Evolutionary conservation across 208 protist genomes (phyloP), one percentile per base, ranked within the genome.

Genomic region (Leishmania braziliensis): DNA sequence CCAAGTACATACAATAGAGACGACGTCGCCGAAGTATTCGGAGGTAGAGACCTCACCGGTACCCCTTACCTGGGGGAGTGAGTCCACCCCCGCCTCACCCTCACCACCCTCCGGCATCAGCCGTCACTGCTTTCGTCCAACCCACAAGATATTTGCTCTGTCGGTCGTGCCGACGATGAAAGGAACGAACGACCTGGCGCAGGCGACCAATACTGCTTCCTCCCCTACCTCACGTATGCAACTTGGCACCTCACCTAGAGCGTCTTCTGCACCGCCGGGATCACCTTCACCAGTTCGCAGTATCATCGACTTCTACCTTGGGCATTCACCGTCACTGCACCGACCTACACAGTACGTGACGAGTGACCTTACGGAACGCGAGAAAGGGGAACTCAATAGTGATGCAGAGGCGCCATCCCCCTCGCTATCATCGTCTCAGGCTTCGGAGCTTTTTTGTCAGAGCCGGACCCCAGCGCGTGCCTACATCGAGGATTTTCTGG

Each of bases 401-500:
- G 23, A 5, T 53, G 18, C 50, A 62, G 50, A 10, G 16, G 12
- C 51, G 53, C n/a, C 26, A 20, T 72, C 68, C 68, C n/a, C 18
- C 26, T 76, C 72, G 48, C 48, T 76, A 20, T 56, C 46, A 3
- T 56, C 48, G 14, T 62, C 51, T 10, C 14, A 29, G 23, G 36
- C 3, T 8, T 69, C 58, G 23, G 73, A 72, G 20, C 16, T 8
- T 1, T 83, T 79, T 58, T 62, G 20, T 29, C 81, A 76, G 29
- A 84, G 76, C 36, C 75, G 48, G 5, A 76, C 60, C 5, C 81
- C 76, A 8, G 58, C 53, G 26, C 81, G 68, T 20, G 53, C 75
- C n/a, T 84, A 80, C 69, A 73, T 84, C 8, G 81, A 84, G 39
- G 81, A 80, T 3, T 84, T 84, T 6, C 69, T 84, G 14, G 81